Evolutionary conservation across 2,329 filamentous ascomycete genomes (phyloP), one percentile per base, ranked within the genome.

Genomic region (Monilinia vaccinii-corymbosi): DNA sequence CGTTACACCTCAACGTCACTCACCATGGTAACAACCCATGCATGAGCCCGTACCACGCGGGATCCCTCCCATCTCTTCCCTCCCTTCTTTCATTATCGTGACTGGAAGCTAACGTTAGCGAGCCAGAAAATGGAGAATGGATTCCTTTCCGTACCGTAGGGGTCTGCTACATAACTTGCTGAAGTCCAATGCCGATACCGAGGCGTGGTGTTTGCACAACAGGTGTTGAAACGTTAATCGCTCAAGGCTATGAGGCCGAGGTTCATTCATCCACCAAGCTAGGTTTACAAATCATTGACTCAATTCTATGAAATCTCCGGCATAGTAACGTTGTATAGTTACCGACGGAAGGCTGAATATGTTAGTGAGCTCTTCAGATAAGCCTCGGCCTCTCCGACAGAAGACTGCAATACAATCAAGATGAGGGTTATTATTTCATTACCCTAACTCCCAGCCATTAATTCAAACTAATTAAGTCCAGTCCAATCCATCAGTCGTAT

Each of bases 401-500:
- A 18, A 31, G 16, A 44, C 11, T 42, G 18, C 50, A 28, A 31
- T 40, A 58, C 23, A 32, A 32, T 6, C 13, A 40, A 40, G 34
- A 40, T 18, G 34, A 50, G 18, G 40, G 50, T n/a, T 31, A 58
- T 42, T 34, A 23, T 50, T 58, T 48, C 45, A 50, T 58, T 55
- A 42, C n/a, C 51, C 51, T 52, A 55, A 55, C 38, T 55, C 38
- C 51, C 36, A 28, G n/a, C 42, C 53, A 56, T 36, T 9, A 18
- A n/a, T 14, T 36, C 23, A 25, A 25, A 28, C 45, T 34, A 32
- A 46, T 56, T 25, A 46, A 36, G 47, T 46, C 42, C 21, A n/a
- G 28, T n/a, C 5, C 25, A 52, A 36, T 53, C 40, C 57, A 59
- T 59, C 48, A 53, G 34, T 53, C 31, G 40, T 59, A 38, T 59